phyloP scores from a whole-genome alignment of 257 asterid species.

The Penstemon newberryi region DNA sequence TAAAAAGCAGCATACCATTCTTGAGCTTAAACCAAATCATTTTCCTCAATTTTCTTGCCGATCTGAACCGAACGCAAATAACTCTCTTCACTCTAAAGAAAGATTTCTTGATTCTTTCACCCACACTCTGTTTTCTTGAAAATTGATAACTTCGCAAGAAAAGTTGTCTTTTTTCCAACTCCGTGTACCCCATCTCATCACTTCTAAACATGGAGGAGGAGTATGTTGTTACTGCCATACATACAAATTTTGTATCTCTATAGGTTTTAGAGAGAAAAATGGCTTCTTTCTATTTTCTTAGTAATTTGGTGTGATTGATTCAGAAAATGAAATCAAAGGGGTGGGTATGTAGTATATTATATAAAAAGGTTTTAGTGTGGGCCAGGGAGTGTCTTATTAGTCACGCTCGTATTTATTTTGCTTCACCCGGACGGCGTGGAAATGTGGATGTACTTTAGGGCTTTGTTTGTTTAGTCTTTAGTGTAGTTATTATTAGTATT shows the following conservation, averaged over 20 bases:
- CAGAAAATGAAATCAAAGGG: too few species aligned
- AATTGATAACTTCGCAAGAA: constrained; percentile 75
- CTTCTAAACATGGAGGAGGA: constrained; percentile 38
- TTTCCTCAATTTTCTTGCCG: constrained; percentile 49
- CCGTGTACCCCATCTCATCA: constrained; percentile 42
- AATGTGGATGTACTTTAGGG: too few species aligned
- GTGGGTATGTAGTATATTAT: too few species aligned
- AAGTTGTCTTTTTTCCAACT: constrained; percentile 63
- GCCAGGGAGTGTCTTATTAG: too few species aligned
- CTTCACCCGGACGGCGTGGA: too few species aligned
- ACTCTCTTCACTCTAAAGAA: constrained; percentile 56
- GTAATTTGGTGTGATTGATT: neutral
- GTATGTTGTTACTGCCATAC: constrained; percentile 29
- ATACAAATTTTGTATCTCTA: neutral
- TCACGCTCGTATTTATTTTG: too few species aligned
- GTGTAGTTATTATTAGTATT: too few species aligned
- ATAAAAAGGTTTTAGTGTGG: too few species aligned
- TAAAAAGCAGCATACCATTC: constrained; percentile 40
- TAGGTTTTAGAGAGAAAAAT: constrained; percentile 6
- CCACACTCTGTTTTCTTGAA: constrained; percentile 56
- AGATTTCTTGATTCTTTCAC: constrained; percentile 47
- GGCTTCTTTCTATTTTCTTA: neutral
- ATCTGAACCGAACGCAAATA: constrained; percentile 50
- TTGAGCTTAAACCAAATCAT: constrained; percentile 50
- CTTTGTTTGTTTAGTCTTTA: too few species aligned